phyloP scores from a whole-genome alignment of 1,284 basidiomycete species.

The Pseudozyma hubeiensis region DNA sequence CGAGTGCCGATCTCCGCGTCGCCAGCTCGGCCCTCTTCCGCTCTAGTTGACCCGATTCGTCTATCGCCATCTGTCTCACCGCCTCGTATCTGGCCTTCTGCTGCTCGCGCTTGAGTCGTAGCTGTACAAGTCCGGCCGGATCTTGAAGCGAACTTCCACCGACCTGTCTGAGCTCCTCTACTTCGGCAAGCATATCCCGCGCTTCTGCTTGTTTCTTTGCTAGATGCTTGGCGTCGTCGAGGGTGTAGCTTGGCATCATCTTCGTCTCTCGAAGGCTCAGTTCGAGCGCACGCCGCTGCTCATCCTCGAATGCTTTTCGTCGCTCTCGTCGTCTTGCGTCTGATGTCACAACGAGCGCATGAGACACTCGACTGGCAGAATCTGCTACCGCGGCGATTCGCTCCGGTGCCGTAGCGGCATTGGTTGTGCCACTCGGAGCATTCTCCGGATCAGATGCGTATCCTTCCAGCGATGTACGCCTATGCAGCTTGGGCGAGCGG shows the following conservation, averaged over 20 bases:
- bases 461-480: conserved; percentile 28
- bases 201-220: conserved; percentile 27
- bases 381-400: neutral
- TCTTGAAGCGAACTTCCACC: conserved; percentile 14
- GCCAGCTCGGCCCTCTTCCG: conserved; percentile 15
- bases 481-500: conserved; percentile 11
- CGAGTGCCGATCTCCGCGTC: conserved; percentile 11
- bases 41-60: conserved; percentile 20
- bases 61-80: conserved; percentile 15
- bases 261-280: conserved; percentile 49
- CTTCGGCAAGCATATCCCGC: conserved; percentile 5
- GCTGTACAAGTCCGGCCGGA: conserved; percentile 20
- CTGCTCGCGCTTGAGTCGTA: conserved; percentile 32
- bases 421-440: conserved; percentile 12
- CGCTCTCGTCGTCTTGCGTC: conserved; percentile 22
- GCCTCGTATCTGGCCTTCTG: conserved; percentile 17
- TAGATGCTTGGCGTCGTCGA: conserved; percentile 27
- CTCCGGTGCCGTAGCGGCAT: neutral
- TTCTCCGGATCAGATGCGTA: conserved; percentile 47
- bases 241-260: conserved; percentile 52
- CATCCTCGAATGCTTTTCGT: conserved; percentile 40
- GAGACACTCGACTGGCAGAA: neutral
- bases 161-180: conserved; percentile 8
- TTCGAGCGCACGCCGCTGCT: conserved; percentile 37
- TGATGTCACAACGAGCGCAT: conserved; percentile 1